Evolutionary conservation across 768 basidiomycete species (phyloP).

Genomic region (Termitomyces sp.): DNA sequence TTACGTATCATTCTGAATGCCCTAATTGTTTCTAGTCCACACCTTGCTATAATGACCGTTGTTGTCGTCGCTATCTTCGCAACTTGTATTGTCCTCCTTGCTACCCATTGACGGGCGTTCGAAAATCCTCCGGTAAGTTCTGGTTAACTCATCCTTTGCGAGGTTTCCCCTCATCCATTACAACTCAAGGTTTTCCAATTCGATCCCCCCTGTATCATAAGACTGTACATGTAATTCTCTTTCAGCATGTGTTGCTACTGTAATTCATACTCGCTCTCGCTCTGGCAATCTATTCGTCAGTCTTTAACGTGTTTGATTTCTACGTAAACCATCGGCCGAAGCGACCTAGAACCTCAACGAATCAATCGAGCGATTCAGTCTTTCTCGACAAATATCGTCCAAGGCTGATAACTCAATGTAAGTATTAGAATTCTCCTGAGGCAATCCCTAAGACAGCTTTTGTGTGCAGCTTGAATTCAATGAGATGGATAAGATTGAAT

Average conservation of each 20-base stretch:
- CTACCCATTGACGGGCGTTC: slow-evolving; percentile 17
- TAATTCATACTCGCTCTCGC: neutral
- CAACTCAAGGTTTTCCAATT: neutral
- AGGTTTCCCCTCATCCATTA: neutral
- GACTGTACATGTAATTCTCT: neutral
- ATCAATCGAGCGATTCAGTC: neutral
- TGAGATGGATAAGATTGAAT: no score
- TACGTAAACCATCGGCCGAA: neutral
- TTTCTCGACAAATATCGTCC: no score
- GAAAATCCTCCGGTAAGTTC: neutral
- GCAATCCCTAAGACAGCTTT: no score
- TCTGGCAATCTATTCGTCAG: neutral
- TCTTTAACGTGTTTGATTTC: neutral
- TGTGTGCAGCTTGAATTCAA: no score
- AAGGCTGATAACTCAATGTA: no score
- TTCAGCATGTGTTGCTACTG: neutral
- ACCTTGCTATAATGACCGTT: slow-evolving; percentile 47
- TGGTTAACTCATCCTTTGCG: neutral
- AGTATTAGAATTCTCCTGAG: no score
- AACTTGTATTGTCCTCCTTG: slow-evolving; percentile 49
- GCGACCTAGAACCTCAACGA: neutral
- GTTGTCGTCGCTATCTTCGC: slow-evolving; percentile 47
- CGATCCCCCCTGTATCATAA: neutral
- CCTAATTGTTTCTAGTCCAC: slow-evolving; percentile 31
- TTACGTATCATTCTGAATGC: neutral